Evolutionary conservation across 495 filamentous ascomycete genomes (phyloP), one percentile per base, ranked within the genome.

Genomic region (Talaromyces adpressus): DNA sequence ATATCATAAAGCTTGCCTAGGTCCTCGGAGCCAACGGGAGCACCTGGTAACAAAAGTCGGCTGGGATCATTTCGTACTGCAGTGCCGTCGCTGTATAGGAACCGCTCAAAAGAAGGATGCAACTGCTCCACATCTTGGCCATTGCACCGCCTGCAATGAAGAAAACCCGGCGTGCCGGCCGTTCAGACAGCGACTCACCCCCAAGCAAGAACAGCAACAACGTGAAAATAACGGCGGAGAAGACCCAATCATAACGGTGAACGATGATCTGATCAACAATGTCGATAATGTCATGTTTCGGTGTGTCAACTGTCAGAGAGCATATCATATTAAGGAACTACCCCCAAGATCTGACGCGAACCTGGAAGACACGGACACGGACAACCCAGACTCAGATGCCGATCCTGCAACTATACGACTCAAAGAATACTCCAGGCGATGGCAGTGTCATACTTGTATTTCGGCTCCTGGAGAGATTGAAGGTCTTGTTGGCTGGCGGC

Each of bases 31-130:
- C 32, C 72, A 66, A 11, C 82, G 95, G 51, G 91, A 97, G 5
- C 94, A 98, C 74, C 78, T 93, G n/a, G 91, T 95, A 25, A 97
- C 94, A n/a, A 98, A 97, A 72, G 78, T 97, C 56, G 85, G 76
- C 4, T 77, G 86, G 4, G 85, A 87, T 14, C 77, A 89, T 16
- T 97, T 94, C 67, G 87, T 98, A 45, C 76, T 98, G 39, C 95
- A 99, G 71, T 99, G 95, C 72, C 86, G 85, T 62, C 89, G 87
- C 49, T 99, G 95, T 69, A 77, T 97, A 51, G 86, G 89, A 23
- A 69, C 77, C 18, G 74, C 85, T 39, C 78, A 79, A 59, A 82
- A 83, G 58, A 93, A 90, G 67, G 90, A 97, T 66, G 64, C 70
- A 1, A 78, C 79, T 3, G 84, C 83, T 4, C 93, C 95, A 0